phyloP scores from a whole-genome alignment of 441 rosid genomes.

The Eutrema salsugineum region DNA sequence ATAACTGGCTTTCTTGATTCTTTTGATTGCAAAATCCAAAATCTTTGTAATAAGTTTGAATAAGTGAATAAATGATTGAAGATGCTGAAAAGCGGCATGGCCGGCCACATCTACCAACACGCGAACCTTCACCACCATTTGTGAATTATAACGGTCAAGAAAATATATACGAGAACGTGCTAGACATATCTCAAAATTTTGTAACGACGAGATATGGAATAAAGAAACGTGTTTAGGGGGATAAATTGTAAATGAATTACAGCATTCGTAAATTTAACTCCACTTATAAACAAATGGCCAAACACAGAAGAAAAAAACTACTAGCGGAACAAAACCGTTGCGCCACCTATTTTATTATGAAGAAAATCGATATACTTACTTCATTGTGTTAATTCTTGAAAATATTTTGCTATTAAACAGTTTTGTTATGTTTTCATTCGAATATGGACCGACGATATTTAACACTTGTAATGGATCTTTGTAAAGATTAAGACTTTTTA shows the following conservation, averaged over 20 bases:
- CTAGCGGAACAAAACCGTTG: not conserved
- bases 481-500: not conserved
- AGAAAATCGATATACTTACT: not conserved
- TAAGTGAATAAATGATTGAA: conserved; percentile 5
- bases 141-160: not conserved
- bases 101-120: conserved; percentile 25
- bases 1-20: conserved; percentile 1
- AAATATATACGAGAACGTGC: not conserved
- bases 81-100: conserved; percentile 17
- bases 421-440: not conserved
- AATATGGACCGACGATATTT: not conserved
- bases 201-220: not conserved
- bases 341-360: not conserved
- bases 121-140: conserved; percentile 6
- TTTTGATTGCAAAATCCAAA: not conserved
- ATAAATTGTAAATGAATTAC: not conserved
- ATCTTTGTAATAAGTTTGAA: not conserved
- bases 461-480: not conserved
- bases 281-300: not conserved
- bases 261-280: not conserved
- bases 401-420: not conserved
- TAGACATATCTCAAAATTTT: not conserved
- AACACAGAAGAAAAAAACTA: not conserved
- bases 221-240: not conserved
- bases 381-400: not conserved